phyloP scores from a whole-genome alignment of 176 grass and related monocot genomes.

The Carex myosuroides region DNA sequence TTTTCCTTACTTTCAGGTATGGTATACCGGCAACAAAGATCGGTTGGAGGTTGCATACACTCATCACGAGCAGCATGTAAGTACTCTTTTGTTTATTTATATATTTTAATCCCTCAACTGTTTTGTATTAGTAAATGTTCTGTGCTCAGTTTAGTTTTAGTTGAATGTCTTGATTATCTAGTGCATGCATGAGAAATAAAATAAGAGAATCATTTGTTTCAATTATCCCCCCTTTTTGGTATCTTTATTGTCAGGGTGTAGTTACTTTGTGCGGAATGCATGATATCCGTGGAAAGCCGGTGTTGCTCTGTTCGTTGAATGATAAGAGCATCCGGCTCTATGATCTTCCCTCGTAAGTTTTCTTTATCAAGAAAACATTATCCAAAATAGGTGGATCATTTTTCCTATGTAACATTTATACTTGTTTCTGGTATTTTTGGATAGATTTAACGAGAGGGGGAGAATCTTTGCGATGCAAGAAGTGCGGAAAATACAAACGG shows the following conservation, averaged over 20 bases:
- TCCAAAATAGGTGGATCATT: conserved; percentile 6
- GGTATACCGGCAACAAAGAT: conserved; percentile 64
- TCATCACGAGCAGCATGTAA: conserved; percentile 84
- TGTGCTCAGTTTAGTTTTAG: not conserved
- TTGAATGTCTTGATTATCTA: not conserved
- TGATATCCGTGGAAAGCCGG: conserved; percentile 69
- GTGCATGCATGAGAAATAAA: not conserved
- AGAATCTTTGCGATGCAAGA: conserved; percentile 77
- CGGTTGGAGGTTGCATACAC: conserved; percentile 85
- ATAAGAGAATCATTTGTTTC: not conserved
- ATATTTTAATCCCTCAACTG: not conserved
- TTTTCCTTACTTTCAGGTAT: conserved; percentile 39
- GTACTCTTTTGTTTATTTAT: conserved; percentile 5
- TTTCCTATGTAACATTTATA: not conserved
- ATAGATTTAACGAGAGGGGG: conserved; percentile 83
- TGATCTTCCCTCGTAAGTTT: conserved; percentile 89
- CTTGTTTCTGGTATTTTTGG: conserved; percentile 25
- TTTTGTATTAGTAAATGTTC: not conserved
- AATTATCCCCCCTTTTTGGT: not conserved
- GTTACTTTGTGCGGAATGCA: conserved; percentile 71
- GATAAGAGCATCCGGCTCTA: conserved; percentile 71
- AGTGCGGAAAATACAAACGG: conserved; percentile 59
- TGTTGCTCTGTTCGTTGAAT: conserved; percentile 81
- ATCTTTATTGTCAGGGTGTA: conserved; percentile 50
- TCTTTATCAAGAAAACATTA: conserved; percentile 7